Conservation (phyloP, 805 yeast genomes). For the Kuraishia hungarica region DNA sequence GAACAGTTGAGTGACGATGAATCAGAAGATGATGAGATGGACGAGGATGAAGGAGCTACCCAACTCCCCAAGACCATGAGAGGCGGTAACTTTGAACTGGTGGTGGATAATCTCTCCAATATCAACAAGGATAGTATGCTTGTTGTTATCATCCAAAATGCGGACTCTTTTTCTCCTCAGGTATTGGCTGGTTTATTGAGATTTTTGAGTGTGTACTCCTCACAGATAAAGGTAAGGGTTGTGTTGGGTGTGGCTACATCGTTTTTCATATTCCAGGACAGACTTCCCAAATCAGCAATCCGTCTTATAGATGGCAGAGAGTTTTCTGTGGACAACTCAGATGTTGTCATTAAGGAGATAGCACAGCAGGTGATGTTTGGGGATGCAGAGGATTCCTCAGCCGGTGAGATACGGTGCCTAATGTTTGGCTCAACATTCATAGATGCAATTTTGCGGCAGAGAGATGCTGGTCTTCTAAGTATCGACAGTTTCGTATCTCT, state of each 20-base stretch:
- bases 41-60: constrained; percentile 4
- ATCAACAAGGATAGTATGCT: constrained; percentile 8
- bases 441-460: constrained; percentile 12
- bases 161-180: constrained; percentile 20
- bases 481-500: constrained; percentile 19
- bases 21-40: constrained; percentile 8
- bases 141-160: constrained; percentile 23
- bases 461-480: constrained; percentile 15
- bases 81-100: constrained; percentile 16
- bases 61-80: background rate
- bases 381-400: constrained; percentile 3
- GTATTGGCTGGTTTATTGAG: constrained; percentile 1
- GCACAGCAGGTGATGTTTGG: constrained; percentile 22
- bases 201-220: background rate
- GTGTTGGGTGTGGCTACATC: constrained; percentile 26
- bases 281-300: constrained; percentile 16
- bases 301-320: constrained; percentile 14
- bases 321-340: constrained; percentile 22
- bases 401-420: constrained; percentile 4
- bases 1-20: constrained; percentile 9
- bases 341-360: constrained; percentile 19
- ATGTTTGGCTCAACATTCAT: constrained; percentile 24
- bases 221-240: constrained; percentile 9
- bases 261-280: constrained; percentile 23
- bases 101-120: constrained; percentile 10